These are phyloP conservation scores for Deinandra increscens DNA, from an alignment of 129 eudicot species.

Conservation along the genomic window DNA sequence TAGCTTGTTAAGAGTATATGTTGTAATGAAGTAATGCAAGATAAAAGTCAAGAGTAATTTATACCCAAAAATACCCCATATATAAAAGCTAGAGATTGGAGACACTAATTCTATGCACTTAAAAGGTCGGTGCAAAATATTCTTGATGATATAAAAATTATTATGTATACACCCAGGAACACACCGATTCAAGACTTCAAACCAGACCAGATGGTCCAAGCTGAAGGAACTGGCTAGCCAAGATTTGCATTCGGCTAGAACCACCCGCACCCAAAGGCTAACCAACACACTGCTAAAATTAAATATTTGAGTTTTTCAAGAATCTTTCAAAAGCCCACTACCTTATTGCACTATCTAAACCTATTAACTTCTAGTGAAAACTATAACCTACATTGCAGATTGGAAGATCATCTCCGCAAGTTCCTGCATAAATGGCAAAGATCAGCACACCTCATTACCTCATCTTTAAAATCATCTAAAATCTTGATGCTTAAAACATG, in stretches of 20 bases:
- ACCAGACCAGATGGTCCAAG: background rate
- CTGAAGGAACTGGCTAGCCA: background rate
- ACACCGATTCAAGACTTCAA: background rate
- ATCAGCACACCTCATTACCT: background rate
- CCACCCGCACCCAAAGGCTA: background rate
- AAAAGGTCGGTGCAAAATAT: too few relatives aligned
- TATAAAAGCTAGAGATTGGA: too few relatives aligned
- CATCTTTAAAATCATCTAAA: background rate
- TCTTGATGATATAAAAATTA: too few relatives aligned
- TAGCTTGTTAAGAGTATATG: too few relatives aligned
- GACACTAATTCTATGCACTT: too few relatives aligned
- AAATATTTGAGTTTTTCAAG: slow-evolving; percentile 9
- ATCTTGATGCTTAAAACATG: background rate
- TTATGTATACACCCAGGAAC: too few relatives aligned
- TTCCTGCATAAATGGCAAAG: slow-evolving; percentile 56
- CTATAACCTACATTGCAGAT: slow-evolving; percentile 56
- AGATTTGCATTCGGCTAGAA: background rate
- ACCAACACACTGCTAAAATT: background rate
- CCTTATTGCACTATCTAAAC: slow-evolving; percentile 13
- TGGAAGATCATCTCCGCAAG: slow-evolving; percentile 96
- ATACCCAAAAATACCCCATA: too few relatives aligned
- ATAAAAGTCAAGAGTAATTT: too few relatives aligned
- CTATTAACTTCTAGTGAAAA: slow-evolving; percentile 20
- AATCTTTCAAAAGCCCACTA: slow-evolving; percentile 20
- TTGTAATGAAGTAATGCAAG: too few relatives aligned